Evolutionary conservation across 108 stramenopile species (phyloP), one percentile per base, ranked within the genome.

Genomic region (Pseudonitzschia multistriata): DNA sequence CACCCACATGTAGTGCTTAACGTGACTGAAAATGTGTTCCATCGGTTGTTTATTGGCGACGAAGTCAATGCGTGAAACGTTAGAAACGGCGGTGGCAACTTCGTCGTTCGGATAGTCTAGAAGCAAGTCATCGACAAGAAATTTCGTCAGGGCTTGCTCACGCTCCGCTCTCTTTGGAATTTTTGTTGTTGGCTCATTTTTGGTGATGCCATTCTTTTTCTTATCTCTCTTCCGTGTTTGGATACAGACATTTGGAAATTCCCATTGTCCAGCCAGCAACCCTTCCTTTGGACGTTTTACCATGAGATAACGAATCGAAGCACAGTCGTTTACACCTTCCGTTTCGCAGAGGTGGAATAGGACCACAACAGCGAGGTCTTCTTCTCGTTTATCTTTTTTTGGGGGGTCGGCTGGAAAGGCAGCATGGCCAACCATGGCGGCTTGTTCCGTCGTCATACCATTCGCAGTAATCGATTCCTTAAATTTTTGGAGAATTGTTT

Each of bases 261-360:
- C 94, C 94, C 91, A 93, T 62, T 95, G 94, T 5, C 88, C 88
- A 14, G 88, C 86, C 59, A 95, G 68, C 50, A 95, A 70, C 27
- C 94, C 94, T 7, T 78, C 66, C 8, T 49, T 49, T 37, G 87
- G 88, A 36, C 94, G 79, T 68, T 86, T 88, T 17, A 87, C 81
- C 79, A 95, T 77, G 29, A 95, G 70, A 83, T 88, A 95, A 55
- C 69, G 33, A 15, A 62, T 54, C 42, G 17, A 45, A 19, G 74
- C 76, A 31, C 53, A 48, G 15, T 69, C 64, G 6, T 68, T n/a
- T 21, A 28, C 27, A n/a, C n/a, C 13, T 40, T 59, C 49, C 27
- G 37, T 24, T n/a, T 24, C 36, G 14, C 29, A 22, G 25, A 37
- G 33, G 17, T 72, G 42, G 31, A 52, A 24, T 35, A 94, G 47